A percentile compares a stretch with the other conserved stretches of the same genome.
phyloP scores from a whole-genome alignment of 345 rosid species.

The Linum usitatissimum region DNA sequence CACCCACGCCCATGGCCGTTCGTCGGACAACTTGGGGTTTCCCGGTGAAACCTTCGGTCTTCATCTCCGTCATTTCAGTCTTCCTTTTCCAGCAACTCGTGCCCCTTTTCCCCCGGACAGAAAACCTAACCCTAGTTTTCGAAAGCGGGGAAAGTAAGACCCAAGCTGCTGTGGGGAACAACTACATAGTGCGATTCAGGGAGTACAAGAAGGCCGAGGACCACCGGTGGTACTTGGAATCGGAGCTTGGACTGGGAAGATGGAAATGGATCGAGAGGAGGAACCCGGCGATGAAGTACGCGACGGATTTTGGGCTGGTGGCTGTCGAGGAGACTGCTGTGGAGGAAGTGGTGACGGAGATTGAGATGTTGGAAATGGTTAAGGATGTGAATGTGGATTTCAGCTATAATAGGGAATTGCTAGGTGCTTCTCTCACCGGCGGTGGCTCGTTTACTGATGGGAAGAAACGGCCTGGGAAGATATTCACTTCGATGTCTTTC shows the following conservation, averaged over 20 bases:
- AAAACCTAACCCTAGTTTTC: constrained; percentile 17
- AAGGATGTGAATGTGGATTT: constrained; percentile 73
- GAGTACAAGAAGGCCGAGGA: constrained; percentile 43
- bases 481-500: constrained; percentile 80
- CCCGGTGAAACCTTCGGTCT: constrained; percentile 9
- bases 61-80: constrained; percentile 13
- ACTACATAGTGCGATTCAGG: constrained; percentile 74
- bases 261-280: constrained; percentile 87
- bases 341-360: constrained; percentile 40
- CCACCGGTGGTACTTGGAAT: constrained; percentile 51
- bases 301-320: constrained; percentile 78
- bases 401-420: constrained; percentile 53
- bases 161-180: constrained; percentile 1
- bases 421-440: constrained; percentile 15
- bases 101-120: constrained; percentile 5
- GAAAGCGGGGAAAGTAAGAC: constrained; percentile 2
- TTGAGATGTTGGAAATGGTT: constrained; percentile 48
- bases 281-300: constrained; percentile 59
- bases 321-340: constrained; percentile 42
- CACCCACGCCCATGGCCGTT: constrained; percentile 7
- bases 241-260: constrained; percentile 37
- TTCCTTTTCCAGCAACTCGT: constrained; percentile 3
- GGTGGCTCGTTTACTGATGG: constrained; percentile 37
- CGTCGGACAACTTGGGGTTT: neutral
- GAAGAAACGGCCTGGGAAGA: constrained; percentile 78